Percentiles rank a stretch among this genome's conserved stretches.
Evolutionary conservation across 345 rosid species (phyloP).

Genomic region (Aethionema arabicum): DNA sequence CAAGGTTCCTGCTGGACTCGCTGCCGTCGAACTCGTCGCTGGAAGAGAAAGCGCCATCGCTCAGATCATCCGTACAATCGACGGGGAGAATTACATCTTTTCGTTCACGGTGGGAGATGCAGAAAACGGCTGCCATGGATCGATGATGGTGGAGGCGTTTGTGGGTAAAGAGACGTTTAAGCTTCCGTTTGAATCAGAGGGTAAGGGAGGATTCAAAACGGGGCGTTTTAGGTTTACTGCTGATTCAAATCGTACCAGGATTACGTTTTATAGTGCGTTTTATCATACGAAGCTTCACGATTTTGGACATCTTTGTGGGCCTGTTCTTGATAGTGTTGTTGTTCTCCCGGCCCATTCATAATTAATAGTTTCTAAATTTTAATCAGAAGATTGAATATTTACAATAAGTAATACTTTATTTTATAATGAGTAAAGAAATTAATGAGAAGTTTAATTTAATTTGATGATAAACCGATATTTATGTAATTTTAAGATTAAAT

Average conservation of each 20-base stretch:
- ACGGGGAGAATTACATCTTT: slow-evolving; percentile 47
- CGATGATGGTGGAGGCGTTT: slow-evolving; percentile 85
- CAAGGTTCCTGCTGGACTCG: slow-evolving; percentile 54
- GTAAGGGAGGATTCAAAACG: slow-evolving; percentile 52
- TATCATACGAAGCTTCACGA: slow-evolving; percentile 76
- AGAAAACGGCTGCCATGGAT: slow-evolving; percentile 67
- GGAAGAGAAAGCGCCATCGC: slow-evolving; percentile 95
- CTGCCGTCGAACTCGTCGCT: slow-evolving; percentile 65
- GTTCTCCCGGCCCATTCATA: slow-evolving; percentile 35
- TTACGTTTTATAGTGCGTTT: slow-evolving; percentile 66
- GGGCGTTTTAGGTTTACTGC: slow-evolving; percentile 58
- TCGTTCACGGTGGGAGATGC: slow-evolving; percentile 69
- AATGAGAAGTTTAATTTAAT: too few relatives aligned
- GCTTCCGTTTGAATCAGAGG: slow-evolving; percentile 45
- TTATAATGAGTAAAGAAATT: not conserved
- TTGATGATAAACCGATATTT: too few relatives aligned
- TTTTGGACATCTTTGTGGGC: slow-evolving; percentile 81
- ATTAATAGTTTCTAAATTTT: not conserved
- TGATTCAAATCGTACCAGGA: slow-evolving; percentile 50
- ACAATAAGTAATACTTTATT: slow-evolving; percentile 11
- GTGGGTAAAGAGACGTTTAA: slow-evolving; percentile 49
- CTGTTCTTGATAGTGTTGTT: slow-evolving; percentile 67
- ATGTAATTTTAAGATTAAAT: too few relatives aligned
- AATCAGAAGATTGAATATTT: not conserved
- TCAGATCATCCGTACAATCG: slow-evolving; percentile 60